These are phyloP conservation scores for Thuja plicata DNA, from an alignment of 83 land plant genomes.

Conservation along the genomic window DNA sequence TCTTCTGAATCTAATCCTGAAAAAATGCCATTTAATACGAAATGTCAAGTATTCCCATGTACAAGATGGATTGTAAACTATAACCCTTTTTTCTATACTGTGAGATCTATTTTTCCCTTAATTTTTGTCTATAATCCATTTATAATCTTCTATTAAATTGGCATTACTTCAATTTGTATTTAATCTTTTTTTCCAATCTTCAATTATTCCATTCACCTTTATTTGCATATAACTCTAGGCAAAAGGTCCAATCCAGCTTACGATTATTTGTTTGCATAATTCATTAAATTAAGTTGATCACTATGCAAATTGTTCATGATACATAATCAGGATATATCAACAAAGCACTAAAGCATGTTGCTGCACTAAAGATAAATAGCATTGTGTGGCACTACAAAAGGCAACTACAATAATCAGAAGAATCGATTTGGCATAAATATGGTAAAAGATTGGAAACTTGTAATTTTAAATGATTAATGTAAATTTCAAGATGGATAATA, in stretches of 20 bases:
- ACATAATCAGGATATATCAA: not conserved
- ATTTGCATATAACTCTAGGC: not conserved
- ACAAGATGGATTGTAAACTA: not conserved
- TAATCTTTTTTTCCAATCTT: too few species aligned
- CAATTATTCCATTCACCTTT: not conserved
- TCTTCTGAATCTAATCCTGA: slow-evolving; percentile 7
- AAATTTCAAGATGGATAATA: not conserved
- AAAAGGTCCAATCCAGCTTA: not conserved
- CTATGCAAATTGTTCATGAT: not conserved
- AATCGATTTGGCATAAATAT: not conserved
- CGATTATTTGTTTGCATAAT: not conserved
- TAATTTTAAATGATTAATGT: not conserved
- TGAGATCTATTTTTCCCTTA: not conserved
- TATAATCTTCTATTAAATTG: not conserved
- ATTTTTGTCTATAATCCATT: not conserved
- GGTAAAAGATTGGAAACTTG: not conserved
- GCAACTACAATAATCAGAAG: not conserved
- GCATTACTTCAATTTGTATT: too few species aligned
- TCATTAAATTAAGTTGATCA: not conserved
- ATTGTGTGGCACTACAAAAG: not conserved
- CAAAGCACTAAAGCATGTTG: not conserved
- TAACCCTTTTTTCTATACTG: not conserved
- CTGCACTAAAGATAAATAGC: not conserved
- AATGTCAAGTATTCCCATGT: slow-evolving; percentile 1
- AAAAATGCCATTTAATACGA: not conserved